Evolutionary conservation across 1,284 basidiomycete genomes (phyloP).

Genomic region (Takashimella koratensis): DNA sequence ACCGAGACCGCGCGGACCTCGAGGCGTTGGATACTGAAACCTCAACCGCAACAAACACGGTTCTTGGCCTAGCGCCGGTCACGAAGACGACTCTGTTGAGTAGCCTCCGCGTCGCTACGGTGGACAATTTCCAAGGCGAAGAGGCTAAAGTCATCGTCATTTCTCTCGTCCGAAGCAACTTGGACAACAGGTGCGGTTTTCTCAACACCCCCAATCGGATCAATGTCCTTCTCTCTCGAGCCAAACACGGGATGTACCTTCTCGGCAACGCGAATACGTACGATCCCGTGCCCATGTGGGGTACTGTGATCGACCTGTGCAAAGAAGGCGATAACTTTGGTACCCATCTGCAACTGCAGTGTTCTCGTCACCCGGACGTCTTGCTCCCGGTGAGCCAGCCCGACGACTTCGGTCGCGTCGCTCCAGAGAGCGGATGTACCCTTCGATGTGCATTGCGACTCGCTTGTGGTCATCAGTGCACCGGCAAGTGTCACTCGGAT

Average conservation of each 20-base stretch:
- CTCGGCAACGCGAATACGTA: conserved; percentile 61
- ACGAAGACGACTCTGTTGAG: conserved; percentile 35
- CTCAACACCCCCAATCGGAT: conserved; percentile 29
- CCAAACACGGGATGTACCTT: conserved; percentile 66
- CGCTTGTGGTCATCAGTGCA: not conserved
- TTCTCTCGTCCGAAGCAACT: conserved; percentile 63
- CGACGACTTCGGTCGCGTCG: not conserved
- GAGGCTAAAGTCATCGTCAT: conserved; percentile 59
- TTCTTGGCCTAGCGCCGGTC: too few relatives aligned
- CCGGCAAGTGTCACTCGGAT: not conserved
- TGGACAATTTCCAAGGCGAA: conserved; percentile 67
- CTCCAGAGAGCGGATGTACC: not conserved
- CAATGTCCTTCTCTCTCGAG: conserved; percentile 68
- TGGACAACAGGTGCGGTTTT: conserved; percentile 1
- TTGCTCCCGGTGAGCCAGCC: not conserved
- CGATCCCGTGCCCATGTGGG: conserved; percentile 55
- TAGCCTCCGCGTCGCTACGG: conserved; percentile 48
- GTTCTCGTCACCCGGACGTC: not conserved
- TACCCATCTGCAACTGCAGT: not conserved
- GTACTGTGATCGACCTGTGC: conserved; percentile 52
- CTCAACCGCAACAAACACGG: too few relatives aligned
- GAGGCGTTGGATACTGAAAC: conserved; percentile 43
- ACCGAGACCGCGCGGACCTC: conserved; percentile 61
- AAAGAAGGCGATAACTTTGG: not conserved
- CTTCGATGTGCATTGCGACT: not conserved